Evolutionary conservation across 768 basidiomycete genomes (phyloP).

Genomic region (Lactifluus echinatus): DNA sequence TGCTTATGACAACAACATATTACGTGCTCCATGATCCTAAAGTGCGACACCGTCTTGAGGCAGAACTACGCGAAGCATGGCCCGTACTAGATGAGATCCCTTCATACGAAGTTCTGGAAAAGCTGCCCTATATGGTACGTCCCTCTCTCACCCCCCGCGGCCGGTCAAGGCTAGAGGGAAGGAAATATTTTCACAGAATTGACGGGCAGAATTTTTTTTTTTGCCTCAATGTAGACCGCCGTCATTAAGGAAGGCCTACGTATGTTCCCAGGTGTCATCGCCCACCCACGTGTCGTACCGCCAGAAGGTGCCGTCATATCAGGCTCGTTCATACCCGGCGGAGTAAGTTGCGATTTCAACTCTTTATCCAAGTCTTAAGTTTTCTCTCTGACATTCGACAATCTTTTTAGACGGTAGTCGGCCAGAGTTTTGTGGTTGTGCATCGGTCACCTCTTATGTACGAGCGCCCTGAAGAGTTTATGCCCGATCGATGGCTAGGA

Average conservation of each 20-base stretch:
- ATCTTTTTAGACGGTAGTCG: constrained; percentile 31
- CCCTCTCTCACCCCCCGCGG: too few species aligned
- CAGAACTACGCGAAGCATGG: constrained; percentile 34
- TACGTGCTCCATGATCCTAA: constrained; percentile 29
- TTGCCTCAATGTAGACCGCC: constrained; percentile 30
- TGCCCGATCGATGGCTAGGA: constrained; percentile 37
- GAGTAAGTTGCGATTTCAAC: constrained; percentile 25
- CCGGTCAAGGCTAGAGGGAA: too few species aligned
- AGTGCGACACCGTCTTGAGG: constrained; percentile 26
- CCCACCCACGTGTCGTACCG: constrained; percentile 34
- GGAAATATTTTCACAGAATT: neutral
- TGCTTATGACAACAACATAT: constrained; percentile 31
- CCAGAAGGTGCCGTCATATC: constrained; percentile 28
- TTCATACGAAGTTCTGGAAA: constrained; percentile 33
- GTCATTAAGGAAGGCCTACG: constrained; percentile 41
- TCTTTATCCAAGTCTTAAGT: neutral
- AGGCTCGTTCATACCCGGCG: constrained; percentile 31
- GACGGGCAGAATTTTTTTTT: neutral
- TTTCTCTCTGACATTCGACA: neutral
- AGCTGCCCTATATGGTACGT: constrained; percentile 40
- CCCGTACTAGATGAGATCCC: constrained; percentile 30
- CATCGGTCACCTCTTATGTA: constrained; percentile 36
- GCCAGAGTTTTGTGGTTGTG: constrained; percentile 33
- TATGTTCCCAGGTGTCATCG: constrained; percentile 33
- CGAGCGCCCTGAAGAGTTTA: constrained; percentile 32